phyloP scores from a whole-genome alignment of 2,329 filamentous ascomycete genomes.

The Nigrospora oryzae region DNA sequence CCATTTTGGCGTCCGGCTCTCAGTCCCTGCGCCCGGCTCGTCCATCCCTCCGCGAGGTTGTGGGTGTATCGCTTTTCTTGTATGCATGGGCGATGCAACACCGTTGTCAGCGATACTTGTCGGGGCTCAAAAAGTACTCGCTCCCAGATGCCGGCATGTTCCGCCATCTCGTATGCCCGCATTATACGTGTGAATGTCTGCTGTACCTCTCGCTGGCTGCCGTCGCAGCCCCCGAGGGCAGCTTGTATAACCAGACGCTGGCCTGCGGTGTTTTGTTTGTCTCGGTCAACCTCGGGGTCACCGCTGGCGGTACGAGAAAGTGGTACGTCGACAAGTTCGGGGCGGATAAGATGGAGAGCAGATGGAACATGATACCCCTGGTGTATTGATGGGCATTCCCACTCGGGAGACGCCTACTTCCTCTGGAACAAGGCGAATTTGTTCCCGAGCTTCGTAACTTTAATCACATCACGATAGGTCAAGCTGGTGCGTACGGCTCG shows the following conservation, averaged over 20 bases:
- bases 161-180: constrained; percentile 66
- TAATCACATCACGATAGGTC: constrained; percentile 80
- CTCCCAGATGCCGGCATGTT: constrained; percentile 71
- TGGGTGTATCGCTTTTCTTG: constrained; percentile 57
- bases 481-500: constrained; percentile 60
- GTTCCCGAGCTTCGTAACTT: constrained; percentile 65
- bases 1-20: constrained; percentile 17
- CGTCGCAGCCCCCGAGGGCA: constrained; percentile 60
- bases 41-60: constrained; percentile 36
- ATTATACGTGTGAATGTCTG: constrained; percentile 83
- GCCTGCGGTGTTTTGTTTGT: constrained; percentile 66
- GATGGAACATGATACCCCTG: constrained; percentile 71
- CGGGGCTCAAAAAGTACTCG: constrained; percentile 70
- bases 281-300: constrained; percentile 69
- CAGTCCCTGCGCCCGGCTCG: constrained; percentile 15
- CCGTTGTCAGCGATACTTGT: constrained; percentile 62
- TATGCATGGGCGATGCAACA: constrained; percentile 67
- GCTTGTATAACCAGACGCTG: constrained; percentile 64
- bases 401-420: constrained; percentile 8
- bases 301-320: constrained; percentile 65
- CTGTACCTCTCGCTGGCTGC: constrained; percentile 76
- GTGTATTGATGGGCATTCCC: constrained; percentile 37
- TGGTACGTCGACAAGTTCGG: constrained; percentile 81
- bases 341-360: constrained; percentile 46
- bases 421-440: constrained; percentile 49